Conservation (phyloP, 805 yeast genomes). For the Dipodascopsis uninucleata region DNA sequence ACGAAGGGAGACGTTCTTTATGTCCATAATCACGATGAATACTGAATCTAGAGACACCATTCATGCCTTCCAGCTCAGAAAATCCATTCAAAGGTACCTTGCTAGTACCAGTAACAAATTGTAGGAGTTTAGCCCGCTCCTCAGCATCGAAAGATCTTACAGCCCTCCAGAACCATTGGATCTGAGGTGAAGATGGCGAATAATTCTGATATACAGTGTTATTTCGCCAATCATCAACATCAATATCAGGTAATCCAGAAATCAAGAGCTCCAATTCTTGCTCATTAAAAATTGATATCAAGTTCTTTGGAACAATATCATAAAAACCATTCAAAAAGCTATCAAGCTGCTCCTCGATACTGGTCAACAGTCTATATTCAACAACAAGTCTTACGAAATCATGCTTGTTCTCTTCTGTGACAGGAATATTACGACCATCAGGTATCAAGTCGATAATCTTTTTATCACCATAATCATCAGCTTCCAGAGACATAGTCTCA, state of each 20-base stretch:
- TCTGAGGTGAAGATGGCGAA: conserved; percentile 75
- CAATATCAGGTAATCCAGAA: conserved; percentile 94
- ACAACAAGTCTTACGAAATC: conserved; percentile 85
- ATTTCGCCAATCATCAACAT: conserved; percentile 92
- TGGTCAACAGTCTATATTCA: conserved; percentile 76
- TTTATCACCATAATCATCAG: conserved; percentile 90
- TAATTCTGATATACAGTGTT: conserved; percentile 78
- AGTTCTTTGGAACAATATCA: conserved; percentile 79
- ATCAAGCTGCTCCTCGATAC: conserved; percentile 84
- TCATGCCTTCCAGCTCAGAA: conserved; percentile 80
- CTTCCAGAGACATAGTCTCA: conserved; percentile 89
- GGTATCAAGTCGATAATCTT: conserved; percentile 78
- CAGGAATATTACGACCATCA: conserved; percentile 76
- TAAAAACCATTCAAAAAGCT: conserved; percentile 69
- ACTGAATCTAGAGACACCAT: conserved; percentile 79
- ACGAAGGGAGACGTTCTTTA: conserved; percentile 82
- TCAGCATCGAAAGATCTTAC: conserved; percentile 90
- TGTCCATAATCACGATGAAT: conserved; percentile 87
- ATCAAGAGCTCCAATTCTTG: conserved; percentile 90
- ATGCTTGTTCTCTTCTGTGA: conserved; percentile 83
- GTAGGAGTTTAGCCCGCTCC: conserved; percentile 88
- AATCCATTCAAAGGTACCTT: conserved; percentile 95
- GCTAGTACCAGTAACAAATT: conserved; percentile 95
- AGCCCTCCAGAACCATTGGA: conserved; percentile 98
- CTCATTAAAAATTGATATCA: conserved; percentile 86